A percentile compares a stretch with the other conserved stretches of the same genome.
These are phyloP conservation scores for Ascochyta rabiei DNA, from an alignment of 2,329 filamentous ascomycete species.

Conservation along the genomic window DNA sequence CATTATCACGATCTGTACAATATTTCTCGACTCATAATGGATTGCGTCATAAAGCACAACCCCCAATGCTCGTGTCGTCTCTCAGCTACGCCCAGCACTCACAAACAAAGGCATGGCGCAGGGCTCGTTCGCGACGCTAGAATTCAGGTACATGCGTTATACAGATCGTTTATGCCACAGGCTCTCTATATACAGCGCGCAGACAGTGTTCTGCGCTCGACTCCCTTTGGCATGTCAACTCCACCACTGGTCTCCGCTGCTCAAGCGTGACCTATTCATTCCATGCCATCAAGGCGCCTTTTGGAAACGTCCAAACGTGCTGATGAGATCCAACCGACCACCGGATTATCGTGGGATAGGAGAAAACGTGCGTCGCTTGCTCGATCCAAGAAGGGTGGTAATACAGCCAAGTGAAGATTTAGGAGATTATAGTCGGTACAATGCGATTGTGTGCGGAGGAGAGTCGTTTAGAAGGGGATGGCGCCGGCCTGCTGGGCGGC, in stretches of 20 bases:
- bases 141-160: conserved; percentile 12
- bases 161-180: conserved; percentile 23
- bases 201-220: conserved; percentile 18
- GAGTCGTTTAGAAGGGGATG: conserved; percentile 48
- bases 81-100: too few relatives aligned
- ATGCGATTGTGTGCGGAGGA: conserved; percentile 17
- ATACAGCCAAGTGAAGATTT: conserved; percentile 50
- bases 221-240: conserved; percentile 6
- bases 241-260: conserved; percentile 9
- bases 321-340: conserved; percentile 32
- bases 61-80: not conserved
- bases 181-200: conserved; percentile 44
- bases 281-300: conserved; percentile 33
- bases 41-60: conserved; percentile 22
- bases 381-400: conserved; percentile 45
- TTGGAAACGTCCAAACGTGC: conserved; percentile 29
- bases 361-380: conserved; percentile 33
- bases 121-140: not conserved
- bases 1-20: conserved; percentile 32
- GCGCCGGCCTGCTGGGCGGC: conserved; percentile 36
- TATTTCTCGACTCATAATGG: conserved; percentile 39
- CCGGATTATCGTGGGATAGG: conserved; percentile 33
- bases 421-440: conserved; percentile 45
- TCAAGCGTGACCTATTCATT: conserved; percentile 24
- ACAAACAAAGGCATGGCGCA: not conserved